Conservation (phyloP, 768 basidiomycete genomes). For the Pisolithus marmoratus region DNA sequence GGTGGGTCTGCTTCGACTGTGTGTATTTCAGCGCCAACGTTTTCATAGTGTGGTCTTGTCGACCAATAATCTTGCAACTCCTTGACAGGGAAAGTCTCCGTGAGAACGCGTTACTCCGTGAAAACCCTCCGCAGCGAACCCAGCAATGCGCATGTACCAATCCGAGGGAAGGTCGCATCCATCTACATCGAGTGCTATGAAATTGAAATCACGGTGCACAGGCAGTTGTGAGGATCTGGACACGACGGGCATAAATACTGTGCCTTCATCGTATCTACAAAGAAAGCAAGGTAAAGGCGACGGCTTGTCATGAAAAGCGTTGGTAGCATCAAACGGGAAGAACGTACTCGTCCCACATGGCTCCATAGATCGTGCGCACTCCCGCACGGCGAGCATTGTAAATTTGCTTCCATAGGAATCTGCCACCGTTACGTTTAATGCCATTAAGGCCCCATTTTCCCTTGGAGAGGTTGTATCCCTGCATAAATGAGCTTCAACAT, state of each 20-base stretch:
- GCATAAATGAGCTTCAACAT: constrained; percentile 5
- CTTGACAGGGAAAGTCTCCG: constrained; percentile 61
- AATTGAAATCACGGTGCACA: constrained; percentile 48
- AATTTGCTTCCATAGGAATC: constrained; percentile 76
- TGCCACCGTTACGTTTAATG: constrained; percentile 66
- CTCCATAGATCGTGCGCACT: constrained; percentile 65
- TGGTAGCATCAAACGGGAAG: neutral
- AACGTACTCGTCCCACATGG: constrained; percentile 82
- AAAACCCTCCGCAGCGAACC: constrained; percentile 64
- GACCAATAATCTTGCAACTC: constrained; percentile 75
- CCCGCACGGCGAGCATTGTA: constrained; percentile 60
- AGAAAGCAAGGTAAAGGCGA: constrained; percentile 1
- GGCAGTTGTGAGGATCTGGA: constrained; percentile 55
- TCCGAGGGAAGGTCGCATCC: constrained; percentile 73
- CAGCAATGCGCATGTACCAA: constrained; percentile 82
- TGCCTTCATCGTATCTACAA: constrained; percentile 76
- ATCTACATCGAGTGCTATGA: constrained; percentile 73
- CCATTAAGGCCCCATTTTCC: constrained; percentile 71
- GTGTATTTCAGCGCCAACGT: constrained; percentile 18
- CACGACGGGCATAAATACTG: constrained; percentile 73
- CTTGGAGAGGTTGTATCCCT: constrained; percentile 69
- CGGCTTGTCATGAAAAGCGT: neutral
- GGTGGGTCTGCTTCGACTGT: constrained; percentile 14
- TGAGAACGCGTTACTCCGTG: constrained; percentile 57
- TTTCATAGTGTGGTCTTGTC: constrained; percentile 52